phyloP scores from a whole-genome alignment of 1,139 yeast species.

The Blastobotrys indianensis region DNA sequence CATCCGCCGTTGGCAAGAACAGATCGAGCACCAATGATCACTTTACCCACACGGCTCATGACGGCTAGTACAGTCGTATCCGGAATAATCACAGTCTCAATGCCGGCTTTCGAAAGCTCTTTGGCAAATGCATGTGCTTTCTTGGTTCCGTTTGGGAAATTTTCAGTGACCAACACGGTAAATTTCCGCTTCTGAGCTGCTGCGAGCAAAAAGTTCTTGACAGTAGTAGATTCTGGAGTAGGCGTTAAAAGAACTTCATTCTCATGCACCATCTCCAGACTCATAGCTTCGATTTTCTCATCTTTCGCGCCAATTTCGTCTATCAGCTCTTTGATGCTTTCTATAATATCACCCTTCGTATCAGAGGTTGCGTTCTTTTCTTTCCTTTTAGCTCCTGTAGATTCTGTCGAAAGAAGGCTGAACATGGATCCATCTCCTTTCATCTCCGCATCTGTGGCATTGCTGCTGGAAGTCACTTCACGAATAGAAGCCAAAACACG shows the following conservation, averaged over 20 bases:
- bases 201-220: conserved; percentile 74
- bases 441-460: conserved; percentile 2
- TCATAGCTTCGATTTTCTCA: conserved; percentile 85
- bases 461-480: conserved; percentile 54
- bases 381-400: conserved; percentile 23
- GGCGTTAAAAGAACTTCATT: conserved; percentile 89
- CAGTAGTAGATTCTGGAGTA: conserved; percentile 88
- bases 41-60: conserved; percentile 97
- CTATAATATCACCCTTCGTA: conserved; percentile 81
- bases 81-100: conserved; percentile 86
- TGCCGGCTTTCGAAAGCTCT: conserved; percentile 73
- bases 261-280: conserved; percentile 90
- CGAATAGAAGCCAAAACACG: conserved; percentile 82
- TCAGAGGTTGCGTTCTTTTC: conserved; percentile 35
- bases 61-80: conserved; percentile 91
- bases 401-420: conserved; percentile 53
- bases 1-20: conserved; percentile 97
- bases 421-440: conserved; percentile 56
- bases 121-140: conserved; percentile 76
- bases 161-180: conserved; percentile 88
- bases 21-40: conserved; percentile 82
- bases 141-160: conserved; percentile 78
- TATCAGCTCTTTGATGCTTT: conserved; percentile 86
- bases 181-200: conserved; percentile 88
- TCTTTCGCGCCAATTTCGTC: conserved; percentile 89